Evolutionary conservation across 176 grass and related monocot genomes (phyloP).

Genomic region (Carex parvula): DNA sequence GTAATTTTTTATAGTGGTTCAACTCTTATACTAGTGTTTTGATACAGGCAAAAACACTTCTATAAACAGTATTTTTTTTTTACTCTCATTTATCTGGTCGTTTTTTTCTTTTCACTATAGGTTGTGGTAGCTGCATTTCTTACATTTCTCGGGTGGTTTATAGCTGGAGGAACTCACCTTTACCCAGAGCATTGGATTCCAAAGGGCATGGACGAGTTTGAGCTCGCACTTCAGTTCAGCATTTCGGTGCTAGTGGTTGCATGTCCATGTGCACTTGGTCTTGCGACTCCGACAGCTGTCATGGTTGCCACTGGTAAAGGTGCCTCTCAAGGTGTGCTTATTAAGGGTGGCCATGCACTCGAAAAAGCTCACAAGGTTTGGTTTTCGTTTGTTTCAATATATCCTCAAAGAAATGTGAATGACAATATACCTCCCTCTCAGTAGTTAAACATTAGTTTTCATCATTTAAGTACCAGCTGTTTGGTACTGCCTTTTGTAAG

Average conservation of each 20-base stretch:
- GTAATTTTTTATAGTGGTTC: background rate
- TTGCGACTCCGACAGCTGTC: slow-evolving; percentile 96
- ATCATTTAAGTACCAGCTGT: too few species aligned
- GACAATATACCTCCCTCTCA: background rate
- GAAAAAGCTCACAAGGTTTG: slow-evolving; percentile 96
- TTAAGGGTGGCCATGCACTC: slow-evolving; percentile 92
- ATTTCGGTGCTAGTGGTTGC: slow-evolving; percentile 95
- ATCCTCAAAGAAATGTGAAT: background rate
- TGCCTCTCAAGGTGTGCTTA: slow-evolving; percentile 93
- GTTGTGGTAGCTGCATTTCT: slow-evolving; percentile 70
- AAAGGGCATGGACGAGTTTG: slow-evolving; percentile 89
- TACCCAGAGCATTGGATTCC: slow-evolving; percentile 76
- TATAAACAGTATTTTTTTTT: background rate
- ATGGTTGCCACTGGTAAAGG: slow-evolving; percentile 99
- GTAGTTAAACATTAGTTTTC: too few species aligned
- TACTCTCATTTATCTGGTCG: background rate
- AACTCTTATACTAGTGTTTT: background rate
- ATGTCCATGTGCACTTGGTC: slow-evolving; percentile 88
- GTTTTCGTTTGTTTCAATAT: slow-evolving; percentile 1
- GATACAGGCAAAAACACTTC: background rate
- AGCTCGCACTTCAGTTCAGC: slow-evolving; percentile 96
- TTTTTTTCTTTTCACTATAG: slow-evolving; percentile 44
- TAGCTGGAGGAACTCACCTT: slow-evolving; percentile 61
- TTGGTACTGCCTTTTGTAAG: too few species aligned
- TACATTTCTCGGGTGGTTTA: slow-evolving; percentile 92